These are phyloP conservation scores for Myotisia sp. DNA, from an alignment of 2,329 filamentous ascomycete genomes.

Conservation along the genomic window DNA sequence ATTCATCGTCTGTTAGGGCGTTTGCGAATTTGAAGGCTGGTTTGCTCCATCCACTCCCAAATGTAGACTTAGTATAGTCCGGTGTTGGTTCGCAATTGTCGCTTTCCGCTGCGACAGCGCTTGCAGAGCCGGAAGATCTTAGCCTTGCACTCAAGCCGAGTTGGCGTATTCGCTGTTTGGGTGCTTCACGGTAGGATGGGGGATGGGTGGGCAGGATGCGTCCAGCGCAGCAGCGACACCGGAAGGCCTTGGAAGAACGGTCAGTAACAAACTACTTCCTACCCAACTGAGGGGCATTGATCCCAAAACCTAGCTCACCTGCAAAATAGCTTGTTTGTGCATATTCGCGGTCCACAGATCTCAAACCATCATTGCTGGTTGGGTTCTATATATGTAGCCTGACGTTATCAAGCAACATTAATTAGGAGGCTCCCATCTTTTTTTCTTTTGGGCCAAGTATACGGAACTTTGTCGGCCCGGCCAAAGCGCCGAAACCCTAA, in stretches of 20 bases:
- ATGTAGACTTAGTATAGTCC: background rate
- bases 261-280: background rate
- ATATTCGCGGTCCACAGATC: constrained; percentile 3
- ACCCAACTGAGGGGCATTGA: background rate
- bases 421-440: too few species aligned
- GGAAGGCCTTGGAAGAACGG: background rate
- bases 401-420: too few species aligned
- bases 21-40: constrained; percentile 4
- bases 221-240: constrained; percentile 1
- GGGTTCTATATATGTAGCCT: too few species aligned
- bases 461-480: too few species aligned
- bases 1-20: constrained; percentile 12
- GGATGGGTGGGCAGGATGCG: background rate
- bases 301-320: background rate
- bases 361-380: too few species aligned
- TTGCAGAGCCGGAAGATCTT: background rate
- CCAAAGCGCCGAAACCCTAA: too few species aligned
- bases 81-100: background rate
- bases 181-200: background rate
- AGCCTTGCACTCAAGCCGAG: background rate
- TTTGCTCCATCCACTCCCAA: constrained; percentile 7
- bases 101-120: background rate
- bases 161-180: background rate
- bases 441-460: too few species aligned
- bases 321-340: constrained; percentile 3